phyloP scores from a whole-genome alignment of 176 grass and related monocot genomes.

The Carex littledalei region DNA sequence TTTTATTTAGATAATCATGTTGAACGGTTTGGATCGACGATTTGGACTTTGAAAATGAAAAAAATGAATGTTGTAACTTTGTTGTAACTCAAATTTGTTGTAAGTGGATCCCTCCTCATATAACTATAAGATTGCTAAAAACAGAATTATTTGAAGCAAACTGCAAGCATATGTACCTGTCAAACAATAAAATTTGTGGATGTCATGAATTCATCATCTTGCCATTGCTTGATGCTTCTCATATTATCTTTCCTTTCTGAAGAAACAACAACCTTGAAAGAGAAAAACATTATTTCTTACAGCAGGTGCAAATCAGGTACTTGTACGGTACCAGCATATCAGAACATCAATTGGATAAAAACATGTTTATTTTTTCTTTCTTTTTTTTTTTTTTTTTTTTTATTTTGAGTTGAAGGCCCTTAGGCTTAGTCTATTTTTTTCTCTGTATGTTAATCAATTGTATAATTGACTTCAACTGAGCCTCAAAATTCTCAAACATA shows the following conservation, averaged over 20 bases:
- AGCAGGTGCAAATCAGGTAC: background rate
- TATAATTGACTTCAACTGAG: too few species aligned
- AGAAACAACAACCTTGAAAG: constrained; percentile 83
- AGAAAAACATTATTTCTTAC: background rate
- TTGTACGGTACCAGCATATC: background rate
- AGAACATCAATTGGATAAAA: background rate
- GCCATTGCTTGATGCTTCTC: constrained; percentile 99
- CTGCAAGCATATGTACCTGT: constrained; percentile 58
- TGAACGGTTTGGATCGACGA: too few species aligned
- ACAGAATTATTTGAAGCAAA: constrained; percentile 72
- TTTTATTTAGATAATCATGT: too few species aligned
- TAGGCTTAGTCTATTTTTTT: background rate
- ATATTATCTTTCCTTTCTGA: constrained; percentile 67
- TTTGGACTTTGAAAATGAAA: too few species aligned
- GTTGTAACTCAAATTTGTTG: too few species aligned
- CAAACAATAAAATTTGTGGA: constrained; percentile 74
- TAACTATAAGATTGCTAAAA: background rate
- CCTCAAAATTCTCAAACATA: too few species aligned
- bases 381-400: too few species aligned
- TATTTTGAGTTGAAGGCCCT: too few species aligned
- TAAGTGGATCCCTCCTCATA: too few species aligned
- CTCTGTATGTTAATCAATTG: too few species aligned
- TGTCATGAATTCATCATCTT: constrained; percentile 55
- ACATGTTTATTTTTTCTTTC: too few species aligned
- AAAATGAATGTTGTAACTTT: too few species aligned